These are phyloP conservation scores for Syzygium grande DNA, from an alignment of 345 rosid genomes.

Conservation along the genomic window DNA sequence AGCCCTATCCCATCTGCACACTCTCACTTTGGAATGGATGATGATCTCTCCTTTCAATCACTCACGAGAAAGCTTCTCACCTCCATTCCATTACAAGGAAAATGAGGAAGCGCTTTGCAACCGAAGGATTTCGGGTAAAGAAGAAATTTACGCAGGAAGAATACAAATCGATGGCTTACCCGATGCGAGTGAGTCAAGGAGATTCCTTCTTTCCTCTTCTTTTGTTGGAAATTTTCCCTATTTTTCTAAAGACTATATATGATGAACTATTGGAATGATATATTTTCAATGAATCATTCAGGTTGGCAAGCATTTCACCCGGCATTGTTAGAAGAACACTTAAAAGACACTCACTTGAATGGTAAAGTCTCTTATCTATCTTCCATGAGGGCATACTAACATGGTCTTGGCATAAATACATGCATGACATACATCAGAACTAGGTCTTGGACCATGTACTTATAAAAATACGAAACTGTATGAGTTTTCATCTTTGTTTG, in stretches of 20 bases:
- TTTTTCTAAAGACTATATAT: not conserved
- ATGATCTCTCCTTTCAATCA: not conserved
- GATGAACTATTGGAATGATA: not conserved
- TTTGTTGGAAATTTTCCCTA: not conserved
- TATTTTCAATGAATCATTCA: constrained; percentile 30
- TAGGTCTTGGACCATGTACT: not conserved
- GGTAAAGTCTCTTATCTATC: not conserved
- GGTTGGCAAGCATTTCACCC: constrained; percentile 29
- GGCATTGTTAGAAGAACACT: constrained; percentile 24
- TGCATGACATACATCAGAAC: not conserved
- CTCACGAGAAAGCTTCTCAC: not conserved
- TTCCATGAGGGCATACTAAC: not conserved
- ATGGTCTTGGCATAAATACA: not conserved
- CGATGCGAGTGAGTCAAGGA: not conserved
- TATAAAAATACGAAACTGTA: not conserved
- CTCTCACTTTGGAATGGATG: not conserved
- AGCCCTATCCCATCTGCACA: not conserved
- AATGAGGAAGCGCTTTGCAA: constrained; percentile 19
- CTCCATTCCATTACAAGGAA: constrained; percentile 13
- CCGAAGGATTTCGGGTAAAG: not conserved
- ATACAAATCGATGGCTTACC: constrained; percentile 1
- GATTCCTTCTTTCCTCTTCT: not conserved
- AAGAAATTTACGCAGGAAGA: not conserved
- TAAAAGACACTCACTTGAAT: constrained; percentile 10
- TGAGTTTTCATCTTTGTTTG: not conserved